Base-by-base conservation (phyloP, 495 filamentous ascomycete species). In the Pyrenula massariospora region DNA sequence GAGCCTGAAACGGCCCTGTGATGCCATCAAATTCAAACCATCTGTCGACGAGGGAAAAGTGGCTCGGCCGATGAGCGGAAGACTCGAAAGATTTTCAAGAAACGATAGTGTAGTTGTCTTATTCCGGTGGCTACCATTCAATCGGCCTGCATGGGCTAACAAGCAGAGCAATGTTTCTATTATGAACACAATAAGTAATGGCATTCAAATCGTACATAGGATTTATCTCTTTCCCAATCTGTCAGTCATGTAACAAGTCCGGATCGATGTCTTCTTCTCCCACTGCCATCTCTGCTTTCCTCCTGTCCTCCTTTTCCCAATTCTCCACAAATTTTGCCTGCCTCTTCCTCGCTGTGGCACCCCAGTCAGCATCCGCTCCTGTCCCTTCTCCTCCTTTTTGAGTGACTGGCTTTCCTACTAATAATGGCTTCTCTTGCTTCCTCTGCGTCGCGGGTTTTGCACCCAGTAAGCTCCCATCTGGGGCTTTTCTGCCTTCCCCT, bases 391-490 rank as follows among this genome's bases (percentile, higher is more conserved):
- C 47, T 54, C 48, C 49, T 25, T 42, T 47, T 25, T 52, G 31
- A n/a, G n/a, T n/a, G n/a, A n/a, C 54, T 1, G 3, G 25, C 55
- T 56, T 22, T 50, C 25, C 20, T 25, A 49, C 21, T 55, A 24
- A 11, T n/a, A 49, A 8, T 52, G 62, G 54, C 12, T 61, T 65
- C 53, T 67, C 73, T 63, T 85, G 84, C 65, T 79, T 84, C 55
- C 84, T 78, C 62, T 86, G 84, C 47, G 84, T 67, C 60, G 84
- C 70, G 50, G 73, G 71, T 60, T 74, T 74, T n/a, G 70, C 72
- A 24, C 74, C 71, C 47, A 78, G 67, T 8, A 70, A 42, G 15
- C 31, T 42, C 67, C 58, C 73, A 70, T 1, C 68, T 70, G 1
- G 71, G 60, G 50, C 72, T 66, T 66, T 70, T 69, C 21, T 80